phyloP scores from a whole-genome alignment of 73 alveolate species.

The Paramecium octaurelia region DNA sequence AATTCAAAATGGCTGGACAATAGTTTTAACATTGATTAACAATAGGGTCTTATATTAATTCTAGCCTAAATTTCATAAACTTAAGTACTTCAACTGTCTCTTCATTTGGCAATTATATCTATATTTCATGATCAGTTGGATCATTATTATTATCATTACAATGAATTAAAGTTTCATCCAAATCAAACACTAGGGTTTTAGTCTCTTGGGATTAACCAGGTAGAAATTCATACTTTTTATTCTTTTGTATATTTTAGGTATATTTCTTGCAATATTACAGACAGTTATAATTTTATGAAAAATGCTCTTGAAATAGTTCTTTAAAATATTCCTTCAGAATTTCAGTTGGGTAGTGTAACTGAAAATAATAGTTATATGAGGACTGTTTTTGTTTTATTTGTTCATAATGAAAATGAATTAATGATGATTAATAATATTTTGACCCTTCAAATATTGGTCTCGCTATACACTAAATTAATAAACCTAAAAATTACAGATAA shows the following conservation, averaged over 20 bases:
- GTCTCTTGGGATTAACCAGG: background rate
- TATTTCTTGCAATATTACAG: background rate
- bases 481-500: background rate
- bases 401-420: background rate
- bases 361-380: background rate
- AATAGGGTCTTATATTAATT: conserved; percentile 74
- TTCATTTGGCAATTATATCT: background rate
- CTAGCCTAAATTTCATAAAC: background rate
- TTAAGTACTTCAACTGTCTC: background rate
- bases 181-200: conserved; percentile 43
- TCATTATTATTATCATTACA: conserved; percentile 41
- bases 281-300: background rate
- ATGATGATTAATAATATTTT: background rate
- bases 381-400: background rate
- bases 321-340: background rate
- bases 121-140: background rate
- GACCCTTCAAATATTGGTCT: background rate
- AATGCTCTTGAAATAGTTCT: background rate
- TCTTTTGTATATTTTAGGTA: background rate
- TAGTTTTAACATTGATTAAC: conserved; percentile 71
- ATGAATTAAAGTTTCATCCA: conserved; percentile 59
- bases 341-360: background rate
- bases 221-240: background rate
- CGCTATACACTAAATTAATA: background rate
- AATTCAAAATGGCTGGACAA: conserved; percentile 78